Evolutionary conservation across 768 basidiomycete genomes (phyloP).

Genomic region (Leccinum olivaceopallidum): DNA sequence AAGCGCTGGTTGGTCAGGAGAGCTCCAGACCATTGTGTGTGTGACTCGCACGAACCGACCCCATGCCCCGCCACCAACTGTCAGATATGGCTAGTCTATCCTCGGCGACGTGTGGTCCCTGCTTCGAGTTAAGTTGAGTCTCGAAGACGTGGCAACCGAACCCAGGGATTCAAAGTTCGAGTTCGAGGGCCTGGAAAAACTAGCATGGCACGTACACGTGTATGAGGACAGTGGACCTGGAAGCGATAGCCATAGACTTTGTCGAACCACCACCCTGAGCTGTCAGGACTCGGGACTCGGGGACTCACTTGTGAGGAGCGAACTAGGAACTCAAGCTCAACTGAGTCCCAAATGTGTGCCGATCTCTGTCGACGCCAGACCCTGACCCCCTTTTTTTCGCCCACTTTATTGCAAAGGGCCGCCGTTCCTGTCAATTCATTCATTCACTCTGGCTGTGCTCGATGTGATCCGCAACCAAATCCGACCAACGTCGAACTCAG

Average conservation of each 20-base stretch:
- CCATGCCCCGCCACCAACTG: too few species aligned
- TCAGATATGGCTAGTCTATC: neutral
- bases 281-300: neutral
- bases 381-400: neutral
- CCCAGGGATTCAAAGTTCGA: neutral
- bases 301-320: neutral
- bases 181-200: neutral
- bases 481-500: neutral
- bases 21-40: too few species aligned
- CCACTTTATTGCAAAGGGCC: neutral
- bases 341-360: neutral
- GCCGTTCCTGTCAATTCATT: neutral
- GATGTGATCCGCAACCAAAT: neutral
- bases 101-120: neutral
- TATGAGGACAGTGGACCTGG: neutral
- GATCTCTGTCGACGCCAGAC: neutral
- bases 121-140: neutral
- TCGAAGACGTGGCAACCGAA: neutral
- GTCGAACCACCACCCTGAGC: neutral
- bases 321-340: neutral
- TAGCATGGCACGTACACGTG: neutral
- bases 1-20: too few species aligned
- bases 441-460: conserved; percentile 1
- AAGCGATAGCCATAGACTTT: neutral
- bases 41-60: too few species aligned